These are phyloP conservation scores for Colletotrichum sp. DNA, from an alignment of 2,329 filamentous ascomycete species.

Conservation along the genomic window DNA sequence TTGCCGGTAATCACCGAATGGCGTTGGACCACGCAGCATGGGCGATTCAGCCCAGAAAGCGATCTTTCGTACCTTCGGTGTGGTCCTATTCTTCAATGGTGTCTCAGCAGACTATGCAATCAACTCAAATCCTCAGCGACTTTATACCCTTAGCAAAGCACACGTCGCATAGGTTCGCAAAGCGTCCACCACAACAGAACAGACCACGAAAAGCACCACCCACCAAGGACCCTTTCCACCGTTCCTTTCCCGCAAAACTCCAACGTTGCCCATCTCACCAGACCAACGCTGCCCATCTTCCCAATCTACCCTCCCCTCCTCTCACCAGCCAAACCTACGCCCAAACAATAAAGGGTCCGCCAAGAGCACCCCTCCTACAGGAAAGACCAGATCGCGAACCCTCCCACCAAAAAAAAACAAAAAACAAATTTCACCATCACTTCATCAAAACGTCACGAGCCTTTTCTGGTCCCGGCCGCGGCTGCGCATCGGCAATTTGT, in stretches of 20 bases:
- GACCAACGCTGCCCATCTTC: background rate
- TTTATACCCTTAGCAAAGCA: too few relatives aligned
- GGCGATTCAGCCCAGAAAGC: too few relatives aligned
- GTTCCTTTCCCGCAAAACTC: background rate
- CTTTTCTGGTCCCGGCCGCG: background rate
- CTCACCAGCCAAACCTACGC: background rate
- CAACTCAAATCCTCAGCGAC: background rate
- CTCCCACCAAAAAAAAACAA: background rate
- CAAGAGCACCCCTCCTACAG: background rate
- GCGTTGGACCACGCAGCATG: too few relatives aligned
- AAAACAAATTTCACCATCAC: background rate
- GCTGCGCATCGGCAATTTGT: background rate
- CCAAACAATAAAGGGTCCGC: background rate
- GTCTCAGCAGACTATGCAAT: background rate
- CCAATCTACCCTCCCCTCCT: background rate
- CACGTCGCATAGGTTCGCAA: too few relatives aligned
- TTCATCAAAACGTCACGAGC: background rate
- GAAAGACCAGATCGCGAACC: background rate
- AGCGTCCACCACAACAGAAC: too few relatives aligned
- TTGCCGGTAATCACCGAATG: accelerated
- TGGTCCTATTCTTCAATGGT: background rate
- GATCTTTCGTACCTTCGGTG: too few relatives aligned
- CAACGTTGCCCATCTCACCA: background rate
- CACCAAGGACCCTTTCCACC: background rate
- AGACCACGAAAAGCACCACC: background rate